Evolutionary conservation across 768 basidiomycete genomes (phyloP), one percentile per base, ranked within the genome.

Genomic region (Rhodosporidiobolus odoratus): DNA sequence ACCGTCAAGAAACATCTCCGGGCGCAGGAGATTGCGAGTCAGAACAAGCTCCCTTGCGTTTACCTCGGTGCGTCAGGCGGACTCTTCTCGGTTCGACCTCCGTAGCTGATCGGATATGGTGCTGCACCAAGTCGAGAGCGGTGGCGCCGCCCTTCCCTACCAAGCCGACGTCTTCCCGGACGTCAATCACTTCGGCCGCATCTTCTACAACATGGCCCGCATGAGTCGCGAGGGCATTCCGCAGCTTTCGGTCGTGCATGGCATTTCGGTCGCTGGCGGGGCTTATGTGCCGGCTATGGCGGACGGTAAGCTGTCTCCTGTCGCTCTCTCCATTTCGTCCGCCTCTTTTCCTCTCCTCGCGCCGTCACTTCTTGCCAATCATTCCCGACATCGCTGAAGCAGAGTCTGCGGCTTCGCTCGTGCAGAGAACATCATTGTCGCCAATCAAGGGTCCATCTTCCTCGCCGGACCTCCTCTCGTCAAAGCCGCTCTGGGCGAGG

Each of bases 121-220:
- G 23, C 30, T 65, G n/a, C 45, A n/a, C 5, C 17, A 4, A 92
- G 93, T 96, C 69, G 94, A 96, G 80, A 92, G 91, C 13, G 93
- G 93, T 60, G 93, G 93, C 41, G 93, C 93, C 19, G 91, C 92
- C 2, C 83, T 97, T 27, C 93, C 93, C 2, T 86, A 90, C 79
- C 93, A 97, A 80, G 90, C 93, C 2, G 58, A 87, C 83, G 87
- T 94, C 19, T 95, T 95, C 79, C 93, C 93, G 9, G 93, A 96
- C 82, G 90, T 87, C 79, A 89, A 95, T 72, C 92, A 97, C 78
- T 97, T 97, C 75, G 93, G 93, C 7, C 85, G 93, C 9, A 95
- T 96, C 77, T 97, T 97, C 81, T 96, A 93, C 79, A 96, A 97
- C 76, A 95, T 95, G 92, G 92, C 89, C 66, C 57, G 82, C 45